Evolutionary conservation across 106 monocot genomes (phyloP), one percentile per base, ranked within the genome.

Genomic region (Allium sativum): DNA sequence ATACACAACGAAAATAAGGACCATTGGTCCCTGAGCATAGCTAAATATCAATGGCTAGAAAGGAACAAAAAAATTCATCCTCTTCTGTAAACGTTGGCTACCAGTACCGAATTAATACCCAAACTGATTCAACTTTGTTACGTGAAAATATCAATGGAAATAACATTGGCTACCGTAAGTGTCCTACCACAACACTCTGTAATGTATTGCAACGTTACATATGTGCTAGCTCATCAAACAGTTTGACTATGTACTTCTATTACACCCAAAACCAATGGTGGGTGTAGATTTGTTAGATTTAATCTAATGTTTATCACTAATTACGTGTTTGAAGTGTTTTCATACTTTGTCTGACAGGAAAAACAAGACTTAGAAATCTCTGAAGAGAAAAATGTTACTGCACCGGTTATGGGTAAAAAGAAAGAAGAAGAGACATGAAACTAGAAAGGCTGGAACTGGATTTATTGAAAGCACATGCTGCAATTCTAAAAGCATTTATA

Each of bases 401-500:
- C 65, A 42, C 7, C 45, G 17, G 16, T 55, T 4, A 31, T 5
- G 5, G 5, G 31, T 31, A 12, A 62, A 72, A 47, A 50, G 46
- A 10, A 13, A 55, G 21, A 53, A 65, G 50, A 64, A 73, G 19
- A 45, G 68, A 78, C 73, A 18, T 17, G 18, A 71, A 78, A 43
- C 67, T 86, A 13, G 69, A 69, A 44, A 81, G 67, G 46, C 53
- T 86, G 8, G 86, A 86, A 56, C 41, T 52, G 1, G 59, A 44
- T 9, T 74, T 86, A 14, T 72, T 67, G 13, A 68, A 58, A 73
- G 78, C 86, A 9, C 64, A 81, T 44, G 31, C 61, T 17, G 54
- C 75, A 14, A 86, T 86, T 52, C 78, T 40, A 52, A 44, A 58
- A 68, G 75, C 65, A 11, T 53, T 62, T 18, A 45, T 11, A 18